Percentiles rank a stretch among this genome's conserved stretches.
Conservation (phyloP, 305 asterid genomes). For the Fraxinus angustifolia region DNA sequence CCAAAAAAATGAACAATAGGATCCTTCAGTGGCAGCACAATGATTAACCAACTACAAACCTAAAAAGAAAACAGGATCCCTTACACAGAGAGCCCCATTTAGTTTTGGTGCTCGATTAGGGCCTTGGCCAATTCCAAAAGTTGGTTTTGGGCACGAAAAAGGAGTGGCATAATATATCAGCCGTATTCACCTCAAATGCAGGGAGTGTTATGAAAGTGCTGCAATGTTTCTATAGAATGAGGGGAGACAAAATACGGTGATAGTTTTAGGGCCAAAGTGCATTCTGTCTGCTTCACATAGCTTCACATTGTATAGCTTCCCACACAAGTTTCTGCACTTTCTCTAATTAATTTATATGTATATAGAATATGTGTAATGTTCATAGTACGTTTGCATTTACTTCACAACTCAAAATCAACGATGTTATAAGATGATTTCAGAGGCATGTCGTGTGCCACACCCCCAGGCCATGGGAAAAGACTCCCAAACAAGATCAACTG, state of each 20-base stretch:
- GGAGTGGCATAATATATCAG: not conserved
- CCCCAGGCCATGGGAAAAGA: not conserved
- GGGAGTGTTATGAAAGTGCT: not conserved
- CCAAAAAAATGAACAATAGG: not conserved
- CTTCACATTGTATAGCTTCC: not conserved
- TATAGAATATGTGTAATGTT: not conserved
- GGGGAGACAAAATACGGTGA: not conserved
- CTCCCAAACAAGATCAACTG: not conserved
- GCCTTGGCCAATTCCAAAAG: not conserved
- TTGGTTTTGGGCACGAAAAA: not conserved
- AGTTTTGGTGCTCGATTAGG: not conserved
- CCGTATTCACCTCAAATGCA: not conserved
- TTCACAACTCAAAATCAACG: not conserved
- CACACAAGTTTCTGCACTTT: not conserved
- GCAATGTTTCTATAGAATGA: not conserved
- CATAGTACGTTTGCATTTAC: not conserved
- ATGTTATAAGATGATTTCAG: not conserved
- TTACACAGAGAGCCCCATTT: not conserved
- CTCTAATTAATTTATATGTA: not conserved
- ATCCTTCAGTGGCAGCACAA: not conserved
- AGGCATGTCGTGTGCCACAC: not conserved
- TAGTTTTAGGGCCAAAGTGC: not conserved
- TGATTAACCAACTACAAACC: not conserved
- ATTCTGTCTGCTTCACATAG: not conserved
- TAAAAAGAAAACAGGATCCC: not conserved